Evolutionary conservation across 176 grass and related monocot species (phyloP).

Genomic region (Lolium rigidum): DNA sequence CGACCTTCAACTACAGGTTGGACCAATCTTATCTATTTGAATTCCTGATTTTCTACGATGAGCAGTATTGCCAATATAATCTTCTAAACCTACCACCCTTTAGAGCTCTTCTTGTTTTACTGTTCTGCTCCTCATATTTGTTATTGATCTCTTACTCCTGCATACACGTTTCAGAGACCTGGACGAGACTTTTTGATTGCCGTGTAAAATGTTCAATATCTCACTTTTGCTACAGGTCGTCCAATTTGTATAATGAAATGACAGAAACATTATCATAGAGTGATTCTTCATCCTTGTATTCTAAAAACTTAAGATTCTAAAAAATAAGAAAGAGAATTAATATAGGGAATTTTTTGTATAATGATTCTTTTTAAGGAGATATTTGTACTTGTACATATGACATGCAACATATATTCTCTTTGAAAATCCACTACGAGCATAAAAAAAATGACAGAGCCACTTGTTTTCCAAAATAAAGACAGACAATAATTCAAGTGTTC

Average conservation of each 20-base stretch:
- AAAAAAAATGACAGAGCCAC: background rate
- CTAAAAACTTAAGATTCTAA: background rate
- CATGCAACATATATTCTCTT: background rate
- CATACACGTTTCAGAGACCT: too few species aligned
- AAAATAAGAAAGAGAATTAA: too few species aligned
- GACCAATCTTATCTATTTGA: background rate
- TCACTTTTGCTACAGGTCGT: too few species aligned
- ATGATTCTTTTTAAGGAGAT: background rate
- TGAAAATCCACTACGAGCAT: background rate
- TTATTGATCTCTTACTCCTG: too few species aligned
- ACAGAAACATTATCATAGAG: background rate
- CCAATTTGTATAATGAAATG: background rate
- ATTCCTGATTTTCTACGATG: background rate
- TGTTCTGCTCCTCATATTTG: too few species aligned
- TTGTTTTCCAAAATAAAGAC: background rate
- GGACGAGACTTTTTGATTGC: too few species aligned
- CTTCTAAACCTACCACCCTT: background rate
- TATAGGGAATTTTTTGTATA: too few species aligned
- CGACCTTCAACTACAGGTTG: background rate
- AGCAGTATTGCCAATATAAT: background rate
- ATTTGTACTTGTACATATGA: background rate
- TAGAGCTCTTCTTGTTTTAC: too few species aligned
- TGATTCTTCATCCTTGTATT: background rate
- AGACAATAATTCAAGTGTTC: background rate
- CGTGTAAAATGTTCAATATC: too few species aligned